Base-by-base conservation (phyloP, 352 stramenopile genomes). In the Globisporangium polare region DNA sequence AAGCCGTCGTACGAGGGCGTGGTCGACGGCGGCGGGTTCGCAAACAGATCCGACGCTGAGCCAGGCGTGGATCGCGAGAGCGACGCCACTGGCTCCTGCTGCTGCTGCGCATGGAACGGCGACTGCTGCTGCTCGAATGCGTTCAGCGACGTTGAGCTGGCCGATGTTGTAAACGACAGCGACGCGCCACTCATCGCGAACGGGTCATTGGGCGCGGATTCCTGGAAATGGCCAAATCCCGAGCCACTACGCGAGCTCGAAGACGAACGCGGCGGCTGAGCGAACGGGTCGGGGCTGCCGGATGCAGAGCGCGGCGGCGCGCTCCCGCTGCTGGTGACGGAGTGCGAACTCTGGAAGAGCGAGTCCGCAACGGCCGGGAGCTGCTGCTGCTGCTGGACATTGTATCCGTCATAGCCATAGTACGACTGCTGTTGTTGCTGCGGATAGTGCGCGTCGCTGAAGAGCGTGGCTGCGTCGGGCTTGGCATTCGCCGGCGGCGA, bases 401-500 rank as follows among this genome's bases (percentile, higher is more conserved):
- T 5, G 58, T 56, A 42, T 26, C 24, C 24, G 37, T 31, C 29
- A 13, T 58, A 39, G 46, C 42, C 60, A 39, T 43, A 20, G 39
- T 61, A 46, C 31, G 54, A 37, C 5, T 58, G 39, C 24, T 61
- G 55, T 8, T 61, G 50, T 18, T 73, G 57, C 15, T 61, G 45
- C 2, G 56, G 4, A 58, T 57, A 47, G 29, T 54, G 56, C 26
- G 42, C 10, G 27, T 74, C 57, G 22, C 66, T 57, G 51, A 77
- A 77, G 15, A 77, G 64, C 58, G 72, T 35, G 20, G 66, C 64
- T 18, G 71, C 71, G 55, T 65, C 65, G 27, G 68, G 63, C 45
- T 62, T 73, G 46, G 66, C 39, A 46, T 66, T 58, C 8, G 60
- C 54, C 18, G 59, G 54, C 5, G 47, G 56, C 9, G 71, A 78